Evolutionary conservation across 306 rosid species (phyloP), one percentile per base, ranked within the genome.

Genomic region (Fragaria ananassa): DNA sequence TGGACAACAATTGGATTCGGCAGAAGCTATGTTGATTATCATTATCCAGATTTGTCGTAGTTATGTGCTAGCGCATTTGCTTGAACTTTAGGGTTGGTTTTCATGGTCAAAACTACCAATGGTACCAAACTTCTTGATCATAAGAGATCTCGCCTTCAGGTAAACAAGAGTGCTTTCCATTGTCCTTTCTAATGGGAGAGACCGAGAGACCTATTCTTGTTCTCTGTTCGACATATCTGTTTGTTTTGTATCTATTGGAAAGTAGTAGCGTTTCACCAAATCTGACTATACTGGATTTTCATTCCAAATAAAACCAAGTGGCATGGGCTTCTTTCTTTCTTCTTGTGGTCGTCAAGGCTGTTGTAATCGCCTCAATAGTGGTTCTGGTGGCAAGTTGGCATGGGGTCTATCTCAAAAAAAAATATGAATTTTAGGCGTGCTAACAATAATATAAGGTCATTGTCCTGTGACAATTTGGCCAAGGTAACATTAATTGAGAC

Each of bases 321-420:
- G 17, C 25, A 34, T 8, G 69, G 68, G 62, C 3, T 45, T 4
- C 8, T 47, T 31, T 70, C 60, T 31, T 29, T 70, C 60, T 23
- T 11, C 31, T 8, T 18, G 6, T 70, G 74, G 42, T 53, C 5
- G 35, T 69, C 56, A 13, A 46, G 41, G 66, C 66, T 61, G 66
- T 61, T 25, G 66, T 61, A 27, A 61, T 29, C 67, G 3, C 41
- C 67, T 60, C 25, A 39, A 56, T 39, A 39, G 76, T 73, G 76
- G n/a, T 23, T 73, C 47, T 25, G 45, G 47, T n/a, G 1, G 57
- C 41, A 41, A 25, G 69, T 74, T 42, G 58, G n/a, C 29, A n/a
- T 70, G 25, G n/a, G 14, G 58, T 74, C 78, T 35, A 25, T 58
- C n/a, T 74, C 60, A 27, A 37, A 7, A 8, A 0, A 7, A 0